Conservation (phyloP, 2,329 filamentous ascomycete genomes). For the Aspergillus niger region DNA sequence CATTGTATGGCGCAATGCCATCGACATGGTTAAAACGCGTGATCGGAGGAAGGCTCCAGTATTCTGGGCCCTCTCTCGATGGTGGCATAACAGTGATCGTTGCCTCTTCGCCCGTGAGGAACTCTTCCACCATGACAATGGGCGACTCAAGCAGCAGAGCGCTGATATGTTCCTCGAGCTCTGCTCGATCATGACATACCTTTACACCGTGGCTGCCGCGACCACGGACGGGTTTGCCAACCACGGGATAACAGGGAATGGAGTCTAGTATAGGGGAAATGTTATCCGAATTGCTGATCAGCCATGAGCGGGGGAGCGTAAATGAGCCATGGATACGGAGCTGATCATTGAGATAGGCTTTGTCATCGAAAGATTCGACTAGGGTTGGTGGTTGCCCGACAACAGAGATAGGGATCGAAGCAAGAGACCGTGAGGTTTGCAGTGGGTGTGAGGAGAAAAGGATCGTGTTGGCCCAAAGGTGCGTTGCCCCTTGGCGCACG, state of each 20-base stretch:
- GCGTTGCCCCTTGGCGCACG: conserved; percentile 45
- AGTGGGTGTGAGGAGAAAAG: conserved; percentile 53
- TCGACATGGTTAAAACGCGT: conserved; percentile 51
- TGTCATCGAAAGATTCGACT: conserved; percentile 55
- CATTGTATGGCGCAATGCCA: conserved; percentile 54
- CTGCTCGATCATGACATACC: conserved; percentile 40
- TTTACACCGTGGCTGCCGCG: conserved; percentile 55
- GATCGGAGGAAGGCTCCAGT: conserved; percentile 52
- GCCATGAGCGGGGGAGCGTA: conserved; percentile 45
- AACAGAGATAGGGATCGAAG: conserved; percentile 38
- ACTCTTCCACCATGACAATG: conserved; percentile 52
- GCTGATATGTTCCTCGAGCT: conserved; percentile 39
- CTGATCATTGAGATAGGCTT: conserved; percentile 51
- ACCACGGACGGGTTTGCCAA: conserved; percentile 54
- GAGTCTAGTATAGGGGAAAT: conserved; percentile 9
- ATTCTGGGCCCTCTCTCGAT: conserved; percentile 29
- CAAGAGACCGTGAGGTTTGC: conserved; percentile 43
- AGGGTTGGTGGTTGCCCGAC: conserved; percentile 52
- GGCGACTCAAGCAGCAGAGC: conserved; percentile 41
- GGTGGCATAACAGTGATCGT: conserved; percentile 58
- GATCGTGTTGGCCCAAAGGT: conserved; percentile 56
- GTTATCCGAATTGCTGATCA: conserved; percentile 24
- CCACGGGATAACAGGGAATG: conserved; percentile 42
- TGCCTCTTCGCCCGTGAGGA: conserved; percentile 51
- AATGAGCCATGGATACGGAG: conserved; percentile 42